Conservation (phyloP, 192 early-diverging fungal genomes). For the Dissophora globulifera region DNA sequence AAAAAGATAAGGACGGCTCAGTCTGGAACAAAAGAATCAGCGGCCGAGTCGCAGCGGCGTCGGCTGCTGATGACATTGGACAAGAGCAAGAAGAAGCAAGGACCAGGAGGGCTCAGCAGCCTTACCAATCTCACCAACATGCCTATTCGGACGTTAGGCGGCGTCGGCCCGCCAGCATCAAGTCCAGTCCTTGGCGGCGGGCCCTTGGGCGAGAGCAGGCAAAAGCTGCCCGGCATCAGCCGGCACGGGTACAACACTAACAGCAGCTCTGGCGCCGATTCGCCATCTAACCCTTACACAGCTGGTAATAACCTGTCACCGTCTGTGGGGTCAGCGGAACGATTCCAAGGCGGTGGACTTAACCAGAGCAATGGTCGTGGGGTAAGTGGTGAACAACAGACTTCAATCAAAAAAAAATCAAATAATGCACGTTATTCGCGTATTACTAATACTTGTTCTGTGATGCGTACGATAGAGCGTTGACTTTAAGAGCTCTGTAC, state of each 20-base stretch:
- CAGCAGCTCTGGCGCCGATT: not conserved
- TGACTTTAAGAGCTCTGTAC: constrained; percentile 12
- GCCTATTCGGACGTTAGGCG: constrained; percentile 41
- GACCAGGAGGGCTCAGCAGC: constrained; percentile 4
- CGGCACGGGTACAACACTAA: constrained; percentile 15
- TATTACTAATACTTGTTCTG: no score
- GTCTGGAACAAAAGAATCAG: constrained; percentile 13
- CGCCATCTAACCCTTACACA: not conserved
- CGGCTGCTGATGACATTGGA: constrained; percentile 29
- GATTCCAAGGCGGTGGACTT: constrained; percentile 8
- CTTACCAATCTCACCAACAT: constrained; percentile 26
- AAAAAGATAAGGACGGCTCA: constrained; percentile 16
- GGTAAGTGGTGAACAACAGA: not conserved
- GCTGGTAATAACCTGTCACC: constrained; percentile 8
- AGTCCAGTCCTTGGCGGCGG: constrained; percentile 6
- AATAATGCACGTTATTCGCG: no score
- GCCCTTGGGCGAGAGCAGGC: constrained; percentile 4
- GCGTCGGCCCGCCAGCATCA: constrained; percentile 12
- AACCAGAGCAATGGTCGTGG: constrained; percentile 9
- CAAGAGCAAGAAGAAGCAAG: constrained; percentile 39
- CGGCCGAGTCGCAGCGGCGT: constrained; percentile 37
- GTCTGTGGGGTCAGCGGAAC: constrained; percentile 7
- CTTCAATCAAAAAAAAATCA: no score
- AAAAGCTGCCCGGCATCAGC: constrained; percentile 39
- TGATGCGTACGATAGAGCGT: constrained; percentile 15